phyloP scores from a whole-genome alignment of 768 basidiomycete species.

The Lactarius pseudohatsudake region DNA sequence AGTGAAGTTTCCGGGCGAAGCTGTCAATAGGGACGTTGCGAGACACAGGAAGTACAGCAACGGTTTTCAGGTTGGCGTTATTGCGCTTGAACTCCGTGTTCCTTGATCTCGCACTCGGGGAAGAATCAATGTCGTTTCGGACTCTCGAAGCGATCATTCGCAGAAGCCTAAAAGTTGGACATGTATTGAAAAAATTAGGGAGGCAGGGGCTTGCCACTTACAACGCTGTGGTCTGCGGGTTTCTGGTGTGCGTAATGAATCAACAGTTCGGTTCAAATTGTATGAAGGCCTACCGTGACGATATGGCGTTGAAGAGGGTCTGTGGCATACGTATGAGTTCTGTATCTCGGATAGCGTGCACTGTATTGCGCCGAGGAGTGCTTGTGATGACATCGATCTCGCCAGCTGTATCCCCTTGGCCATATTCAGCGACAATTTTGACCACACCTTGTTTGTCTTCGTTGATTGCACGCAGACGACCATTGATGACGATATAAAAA shows the following conservation, averaged over 20 bases:
- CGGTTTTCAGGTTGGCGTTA: constrained; percentile 90
- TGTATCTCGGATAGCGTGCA: constrained; percentile 97
- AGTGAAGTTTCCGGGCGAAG: constrained; percentile 86
- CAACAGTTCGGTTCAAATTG: constrained; percentile 14
- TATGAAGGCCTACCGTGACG: constrained; percentile 56
- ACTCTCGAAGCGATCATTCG: constrained; percentile 93
- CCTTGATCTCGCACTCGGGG: constrained; percentile 50
- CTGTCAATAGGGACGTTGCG: constrained; percentile 85
- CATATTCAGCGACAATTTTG: constrained; percentile 87
- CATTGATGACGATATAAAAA: constrained; percentile 98
- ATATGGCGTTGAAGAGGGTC: constrained; percentile 97
- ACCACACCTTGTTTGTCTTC: constrained; percentile 78
- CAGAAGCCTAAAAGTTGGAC: constrained; percentile 50
- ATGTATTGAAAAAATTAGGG: not conserved
- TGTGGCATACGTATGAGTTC: constrained; percentile 97
- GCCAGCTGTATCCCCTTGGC: constrained; percentile 95
- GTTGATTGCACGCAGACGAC: constrained; percentile 85
- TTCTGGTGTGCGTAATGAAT: constrained; percentile 44
- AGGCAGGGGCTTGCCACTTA: constrained; percentile 38
- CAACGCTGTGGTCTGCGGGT: constrained; percentile 85
- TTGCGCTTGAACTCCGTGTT: constrained; percentile 66
- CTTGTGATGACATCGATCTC: constrained; percentile 97
- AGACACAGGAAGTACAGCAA: constrained; percentile 86
- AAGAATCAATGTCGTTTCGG: constrained; percentile 73
- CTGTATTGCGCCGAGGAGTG: constrained; percentile 79